A percentile compares a stretch with the other conserved stretches of the same genome.
phyloP scores from a whole-genome alignment of 2,329 filamentous ascomycete species.

The Mycosphaerella sp. region DNA sequence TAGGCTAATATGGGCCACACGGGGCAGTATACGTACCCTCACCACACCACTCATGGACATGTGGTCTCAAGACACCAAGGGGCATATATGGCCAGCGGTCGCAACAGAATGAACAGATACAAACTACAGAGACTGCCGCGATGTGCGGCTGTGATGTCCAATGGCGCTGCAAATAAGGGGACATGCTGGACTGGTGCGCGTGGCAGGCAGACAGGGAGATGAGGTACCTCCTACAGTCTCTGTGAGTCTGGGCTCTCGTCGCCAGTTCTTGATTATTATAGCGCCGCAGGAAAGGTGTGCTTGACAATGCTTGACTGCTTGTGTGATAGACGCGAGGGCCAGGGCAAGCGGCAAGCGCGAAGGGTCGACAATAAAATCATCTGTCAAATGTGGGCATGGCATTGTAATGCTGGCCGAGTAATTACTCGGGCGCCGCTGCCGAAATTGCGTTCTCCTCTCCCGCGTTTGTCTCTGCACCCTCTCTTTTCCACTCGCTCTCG shows the following conservation, averaged over 20 bases:
- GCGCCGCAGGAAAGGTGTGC: background rate
- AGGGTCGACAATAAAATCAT: background rate
- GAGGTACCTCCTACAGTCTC: background rate
- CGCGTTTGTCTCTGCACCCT: background rate
- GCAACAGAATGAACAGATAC: too few species aligned
- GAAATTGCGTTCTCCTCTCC: background rate
- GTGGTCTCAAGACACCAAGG: too few species aligned
- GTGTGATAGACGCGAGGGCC: background rate
- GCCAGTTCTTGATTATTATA: background rate
- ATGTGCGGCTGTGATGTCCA: too few species aligned
- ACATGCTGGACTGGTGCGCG: background rate
- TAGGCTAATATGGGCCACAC: too few species aligned
- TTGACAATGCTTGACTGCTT: too few species aligned
- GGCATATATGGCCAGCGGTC: too few species aligned
- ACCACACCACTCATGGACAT: too few species aligned
- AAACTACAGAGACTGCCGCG: too few species aligned
- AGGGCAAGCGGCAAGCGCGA: too few species aligned
- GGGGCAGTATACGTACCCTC: too few species aligned
- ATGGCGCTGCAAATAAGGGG: too few species aligned
- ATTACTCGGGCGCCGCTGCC: background rate
- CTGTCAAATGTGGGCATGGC: background rate
- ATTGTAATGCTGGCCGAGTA: background rate
- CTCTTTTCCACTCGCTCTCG: slow-evolving; percentile 1
- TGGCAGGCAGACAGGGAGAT: background rate
- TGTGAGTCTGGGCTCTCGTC: background rate